Percentiles rank a stretch among this genome's conserved stretches.
These are phyloP conservation scores for Crithidia bombi DNA, from an alignment of 208 protist genomes.

Conservation along the genomic window DNA sequence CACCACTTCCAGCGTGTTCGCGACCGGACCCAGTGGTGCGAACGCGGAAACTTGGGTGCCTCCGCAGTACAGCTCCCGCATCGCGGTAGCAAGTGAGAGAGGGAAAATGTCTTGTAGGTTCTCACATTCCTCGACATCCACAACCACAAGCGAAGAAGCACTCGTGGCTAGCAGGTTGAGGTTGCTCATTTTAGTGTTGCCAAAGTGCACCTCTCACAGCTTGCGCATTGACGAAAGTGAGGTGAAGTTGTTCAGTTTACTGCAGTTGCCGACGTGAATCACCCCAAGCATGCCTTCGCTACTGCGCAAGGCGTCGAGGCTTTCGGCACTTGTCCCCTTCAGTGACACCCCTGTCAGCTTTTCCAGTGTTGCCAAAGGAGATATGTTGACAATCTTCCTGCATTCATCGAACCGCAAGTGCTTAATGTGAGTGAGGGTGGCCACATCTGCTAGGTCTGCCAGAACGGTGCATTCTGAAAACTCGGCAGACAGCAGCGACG, in stretches of 20 bases:
- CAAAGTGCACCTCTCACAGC: slow-evolving; percentile 3
- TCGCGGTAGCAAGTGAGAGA: background rate
- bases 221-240: background rate
- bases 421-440: background rate
- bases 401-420: background rate
- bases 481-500: background rate
- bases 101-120: background rate
- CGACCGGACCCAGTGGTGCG: background rate
- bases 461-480: slow-evolving; percentile 7
- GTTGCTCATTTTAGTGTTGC: slow-evolving; percentile 2
- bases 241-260: background rate
- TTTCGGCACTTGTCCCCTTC: background rate
- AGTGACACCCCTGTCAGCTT: background rate
- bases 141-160: background rate
- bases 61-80: slow-evolving; percentile 12
- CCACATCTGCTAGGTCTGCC: slow-evolving; percentile 1
- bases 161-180: background rate
- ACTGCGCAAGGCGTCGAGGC: background rate
- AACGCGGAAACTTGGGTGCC: slow-evolving; percentile 1
- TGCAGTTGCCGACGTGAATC: background rate
- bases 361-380: background rate
- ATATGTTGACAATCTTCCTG: background rate
- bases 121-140: slow-evolving; percentile 6
- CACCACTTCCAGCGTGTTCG: background rate
- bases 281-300: background rate